Percentiles rank a stretch among this genome's conserved stretches.
phyloP scores from a whole-genome alignment of 345 rosid species.

The Crucihimalaya himalaica region DNA sequence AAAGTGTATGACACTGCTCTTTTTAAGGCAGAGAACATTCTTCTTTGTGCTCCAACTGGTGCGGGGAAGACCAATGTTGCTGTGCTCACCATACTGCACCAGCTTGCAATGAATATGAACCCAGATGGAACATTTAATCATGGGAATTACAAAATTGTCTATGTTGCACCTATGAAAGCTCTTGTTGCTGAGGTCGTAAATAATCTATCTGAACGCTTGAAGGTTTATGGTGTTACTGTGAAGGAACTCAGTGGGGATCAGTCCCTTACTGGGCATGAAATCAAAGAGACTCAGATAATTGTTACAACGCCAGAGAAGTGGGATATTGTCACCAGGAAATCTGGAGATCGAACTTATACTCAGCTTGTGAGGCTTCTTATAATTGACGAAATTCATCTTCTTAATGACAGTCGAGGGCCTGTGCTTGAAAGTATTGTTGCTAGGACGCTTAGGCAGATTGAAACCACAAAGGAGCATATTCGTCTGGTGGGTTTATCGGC shows the following conservation, averaged over 20 bases:
- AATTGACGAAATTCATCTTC: conserved; percentile 90
- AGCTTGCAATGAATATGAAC: conserved; percentile 62
- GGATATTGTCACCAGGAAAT: conserved; percentile 90
- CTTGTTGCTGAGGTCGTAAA: conserved; percentile 87
- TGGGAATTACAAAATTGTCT: conserved; percentile 71
- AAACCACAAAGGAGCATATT: conserved; percentile 80
- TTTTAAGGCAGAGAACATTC: conserved; percentile 69
- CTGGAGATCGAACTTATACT: conserved; percentile 84
- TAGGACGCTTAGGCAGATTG: conserved; percentile 88
- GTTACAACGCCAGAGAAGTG: conserved; percentile 98
- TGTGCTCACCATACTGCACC: conserved; percentile 86
- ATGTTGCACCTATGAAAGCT: conserved; percentile 98
- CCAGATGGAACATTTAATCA: conserved; percentile 72
- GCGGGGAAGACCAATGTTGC: conserved; percentile 96
- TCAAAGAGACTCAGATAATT: conserved; percentile 89
- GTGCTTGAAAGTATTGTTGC: conserved; percentile 95
- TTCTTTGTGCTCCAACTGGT: conserved; percentile 96
- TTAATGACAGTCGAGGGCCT: conserved; percentile 87
- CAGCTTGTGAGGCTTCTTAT: conserved; percentile 82
- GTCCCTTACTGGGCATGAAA: conserved; percentile 78
- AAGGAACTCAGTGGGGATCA: conserved; percentile 91
- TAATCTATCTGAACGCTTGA: conserved; percentile 69
- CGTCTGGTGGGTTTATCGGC: conserved; percentile 88
- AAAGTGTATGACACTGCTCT: conserved; percentile 78
- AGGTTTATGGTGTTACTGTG: conserved; percentile 70